Percentiles rank a stretch among this genome's conserved stretches.
phyloP scores from a whole-genome alignment of 2,329 filamentous ascomycete species.

The Diaporthe amygdali region DNA sequence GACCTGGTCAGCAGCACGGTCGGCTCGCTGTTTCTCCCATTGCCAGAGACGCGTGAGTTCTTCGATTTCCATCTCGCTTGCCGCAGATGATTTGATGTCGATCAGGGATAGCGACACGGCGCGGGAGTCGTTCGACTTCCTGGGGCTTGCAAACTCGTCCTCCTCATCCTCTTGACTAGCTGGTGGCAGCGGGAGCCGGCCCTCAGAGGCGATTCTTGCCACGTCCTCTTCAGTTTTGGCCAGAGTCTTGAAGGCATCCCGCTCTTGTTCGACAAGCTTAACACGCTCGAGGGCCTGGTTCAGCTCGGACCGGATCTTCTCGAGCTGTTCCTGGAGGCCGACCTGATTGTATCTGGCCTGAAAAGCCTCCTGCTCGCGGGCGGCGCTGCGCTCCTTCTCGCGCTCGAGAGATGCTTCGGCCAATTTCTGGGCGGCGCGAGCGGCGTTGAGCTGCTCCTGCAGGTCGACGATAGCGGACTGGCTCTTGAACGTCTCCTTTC shows the following conservation, averaged over 20 bases:
- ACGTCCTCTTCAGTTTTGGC: slow-evolving; percentile 74
- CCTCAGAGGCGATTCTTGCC: slow-evolving; percentile 74
- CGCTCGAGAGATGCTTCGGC: slow-evolving; percentile 64
- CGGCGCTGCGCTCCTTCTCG: slow-evolving; percentile 66
- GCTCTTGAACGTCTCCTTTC: slow-evolving; percentile 78
- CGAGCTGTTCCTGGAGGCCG: slow-evolving; percentile 64
- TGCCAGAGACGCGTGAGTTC: slow-evolving; percentile 57
- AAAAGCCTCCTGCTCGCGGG: slow-evolving; percentile 73
- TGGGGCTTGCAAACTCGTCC: slow-evolving; percentile 66
- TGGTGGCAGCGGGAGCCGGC: slow-evolving; percentile 68
- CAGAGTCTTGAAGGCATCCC: slow-evolving; percentile 74
- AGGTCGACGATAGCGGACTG: slow-evolving; percentile 72
- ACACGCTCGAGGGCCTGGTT: slow-evolving; percentile 67
- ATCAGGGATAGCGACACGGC: slow-evolving; percentile 50
- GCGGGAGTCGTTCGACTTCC: slow-evolving; percentile 51
- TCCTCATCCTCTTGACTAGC: slow-evolving; percentile 45
- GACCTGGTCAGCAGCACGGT: slow-evolving; percentile 73
- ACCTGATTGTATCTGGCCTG: slow-evolving; percentile 69
- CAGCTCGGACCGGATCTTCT: slow-evolving; percentile 40
- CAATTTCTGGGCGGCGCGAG: slow-evolving; percentile 58
- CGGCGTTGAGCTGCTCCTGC: slow-evolving; percentile 75
- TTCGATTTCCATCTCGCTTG: slow-evolving; percentile 64
- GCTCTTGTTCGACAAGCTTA: slow-evolving; percentile 73
- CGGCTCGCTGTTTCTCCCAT: slow-evolving; percentile 67
- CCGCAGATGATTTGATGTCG: slow-evolving; percentile 59